phyloP scores from a whole-genome alignment of 345 rosid species.

The Rhodamnia rubescens region DNA sequence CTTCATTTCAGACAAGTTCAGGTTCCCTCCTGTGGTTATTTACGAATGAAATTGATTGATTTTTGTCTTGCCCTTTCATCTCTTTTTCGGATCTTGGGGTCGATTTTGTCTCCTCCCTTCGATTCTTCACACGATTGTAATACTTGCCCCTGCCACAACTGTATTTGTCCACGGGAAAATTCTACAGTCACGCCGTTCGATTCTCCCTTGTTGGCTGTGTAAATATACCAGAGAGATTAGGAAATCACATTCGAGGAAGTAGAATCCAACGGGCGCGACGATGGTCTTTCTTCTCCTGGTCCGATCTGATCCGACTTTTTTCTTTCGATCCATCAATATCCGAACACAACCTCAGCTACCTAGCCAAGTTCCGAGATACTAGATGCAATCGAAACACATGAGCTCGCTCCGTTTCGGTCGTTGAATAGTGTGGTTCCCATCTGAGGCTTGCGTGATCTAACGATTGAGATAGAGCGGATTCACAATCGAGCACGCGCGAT shows the following conservation, averaged over 20 bases:
- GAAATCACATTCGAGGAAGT: background rate
- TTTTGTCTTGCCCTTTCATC: background rate
- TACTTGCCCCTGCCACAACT: background rate
- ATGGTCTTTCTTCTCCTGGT: background rate
- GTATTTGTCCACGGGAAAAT: background rate
- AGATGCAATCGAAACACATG: background rate
- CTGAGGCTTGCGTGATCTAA: background rate
- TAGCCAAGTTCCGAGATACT: background rate
- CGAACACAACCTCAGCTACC: no score
- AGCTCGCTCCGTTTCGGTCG: background rate
- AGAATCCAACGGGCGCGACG: background rate
- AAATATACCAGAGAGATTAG: background rate
- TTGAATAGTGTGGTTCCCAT: background rate
- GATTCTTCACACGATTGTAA: background rate
- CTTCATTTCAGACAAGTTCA: conserved; percentile 48
- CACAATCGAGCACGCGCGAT: no score
- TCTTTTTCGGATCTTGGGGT: background rate
- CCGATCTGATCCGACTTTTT: background rate
- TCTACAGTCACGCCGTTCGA: background rate
- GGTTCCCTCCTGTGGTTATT: conserved; percentile 54
- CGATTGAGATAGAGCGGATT: background rate
- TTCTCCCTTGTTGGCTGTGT: background rate
- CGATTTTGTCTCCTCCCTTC: background rate
- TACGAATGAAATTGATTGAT: conserved; percentile 28
- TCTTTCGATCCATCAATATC: background rate